Percentiles rank a stretch among this genome's conserved stretches.
Conservation (phyloP, 2,329 filamentous ascomycete genomes). For the Diaporthe citriasiana region DNA sequence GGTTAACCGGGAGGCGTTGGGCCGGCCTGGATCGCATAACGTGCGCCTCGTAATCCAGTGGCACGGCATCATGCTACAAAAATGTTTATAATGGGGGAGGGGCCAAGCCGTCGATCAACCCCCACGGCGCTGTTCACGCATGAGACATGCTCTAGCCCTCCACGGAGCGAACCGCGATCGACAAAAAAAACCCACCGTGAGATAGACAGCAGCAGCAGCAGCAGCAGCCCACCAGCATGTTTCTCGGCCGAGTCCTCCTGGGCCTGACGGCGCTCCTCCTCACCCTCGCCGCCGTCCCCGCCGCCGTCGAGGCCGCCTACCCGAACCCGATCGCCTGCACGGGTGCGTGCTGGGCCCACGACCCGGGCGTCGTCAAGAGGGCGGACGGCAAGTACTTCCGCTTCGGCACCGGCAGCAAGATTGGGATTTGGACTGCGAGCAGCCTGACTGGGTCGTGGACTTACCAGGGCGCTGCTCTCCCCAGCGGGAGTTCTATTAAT, state of each 20-base stretch:
- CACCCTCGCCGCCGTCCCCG: slow-evolving; percentile 38
- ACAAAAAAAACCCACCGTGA: neutral
- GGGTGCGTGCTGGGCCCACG: slow-evolving; percentile 55
- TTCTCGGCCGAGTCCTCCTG: slow-evolving; percentile 23
- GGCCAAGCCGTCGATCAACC: slow-evolving; percentile 13
- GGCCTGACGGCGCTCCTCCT: slow-evolving; percentile 35
- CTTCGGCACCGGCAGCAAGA: slow-evolving; percentile 55
- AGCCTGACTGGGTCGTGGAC: slow-evolving; percentile 57
- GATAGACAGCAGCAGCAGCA: neutral
- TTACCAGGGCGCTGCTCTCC: slow-evolving; percentile 56
- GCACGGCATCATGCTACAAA: neutral
- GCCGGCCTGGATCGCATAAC: neutral
- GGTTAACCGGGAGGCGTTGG: neutral
- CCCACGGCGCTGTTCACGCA: neutral
- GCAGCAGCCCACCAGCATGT: slow-evolving; percentile 17
- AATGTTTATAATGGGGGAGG: slow-evolving; percentile 1
- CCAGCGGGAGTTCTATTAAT: slow-evolving; percentile 56
- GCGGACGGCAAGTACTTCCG: slow-evolving; percentile 56
- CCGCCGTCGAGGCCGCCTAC: slow-evolving; percentile 45
- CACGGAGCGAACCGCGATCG: slow-evolving; percentile 17
- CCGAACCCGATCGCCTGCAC: slow-evolving; percentile 53
- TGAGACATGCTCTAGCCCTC: neutral
- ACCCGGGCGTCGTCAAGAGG: slow-evolving; percentile 55
- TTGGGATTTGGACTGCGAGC: slow-evolving; percentile 52
- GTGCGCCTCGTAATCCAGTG: neutral